phyloP scores from a whole-genome alignment of 139 green algal genomes.

The Tetradesmus obliquus region DNA sequence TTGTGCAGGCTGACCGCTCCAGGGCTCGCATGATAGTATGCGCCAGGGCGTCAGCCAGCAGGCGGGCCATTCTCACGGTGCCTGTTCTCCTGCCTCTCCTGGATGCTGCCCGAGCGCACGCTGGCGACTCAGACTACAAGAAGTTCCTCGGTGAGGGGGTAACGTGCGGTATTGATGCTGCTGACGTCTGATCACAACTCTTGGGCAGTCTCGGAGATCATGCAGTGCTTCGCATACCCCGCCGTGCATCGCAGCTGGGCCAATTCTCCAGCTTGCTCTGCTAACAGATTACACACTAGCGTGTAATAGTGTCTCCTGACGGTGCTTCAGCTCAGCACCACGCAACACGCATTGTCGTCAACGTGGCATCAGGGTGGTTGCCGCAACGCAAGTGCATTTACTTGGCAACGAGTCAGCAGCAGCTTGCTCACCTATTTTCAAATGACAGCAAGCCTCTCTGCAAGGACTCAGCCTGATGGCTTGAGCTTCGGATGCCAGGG shows the following conservation, averaged over 20 bases:
- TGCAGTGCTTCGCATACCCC: background rate
- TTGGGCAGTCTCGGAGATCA: background rate
- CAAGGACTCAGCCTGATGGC: background rate
- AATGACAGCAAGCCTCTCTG: too few relatives aligned
- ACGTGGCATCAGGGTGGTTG: background rate
- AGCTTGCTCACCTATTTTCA: too few relatives aligned
- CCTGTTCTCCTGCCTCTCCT: background rate
- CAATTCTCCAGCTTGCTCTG: too few relatives aligned
- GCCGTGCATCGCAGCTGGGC: too few relatives aligned
- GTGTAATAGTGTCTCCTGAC: too few relatives aligned
- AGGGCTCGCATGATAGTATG: background rate
- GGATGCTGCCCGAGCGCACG: background rate
- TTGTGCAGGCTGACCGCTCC: background rate
- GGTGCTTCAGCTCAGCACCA: too few relatives aligned
- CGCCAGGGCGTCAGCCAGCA: background rate
- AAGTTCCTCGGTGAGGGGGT: constrained; percentile 17
- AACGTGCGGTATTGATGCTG: background rate
- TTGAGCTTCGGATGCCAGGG: background rate
- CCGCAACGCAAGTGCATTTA: background rate
- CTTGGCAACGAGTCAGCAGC: background rate
- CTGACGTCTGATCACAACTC: background rate
- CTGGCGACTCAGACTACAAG: constrained; percentile 9
- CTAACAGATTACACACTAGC: too few relatives aligned
- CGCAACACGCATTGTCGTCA: background rate
- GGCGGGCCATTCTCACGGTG: background rate